Base-by-base conservation (phyloP, 2,329 filamentous ascomycete species). In the Colletotrichum costaricense region DNA sequence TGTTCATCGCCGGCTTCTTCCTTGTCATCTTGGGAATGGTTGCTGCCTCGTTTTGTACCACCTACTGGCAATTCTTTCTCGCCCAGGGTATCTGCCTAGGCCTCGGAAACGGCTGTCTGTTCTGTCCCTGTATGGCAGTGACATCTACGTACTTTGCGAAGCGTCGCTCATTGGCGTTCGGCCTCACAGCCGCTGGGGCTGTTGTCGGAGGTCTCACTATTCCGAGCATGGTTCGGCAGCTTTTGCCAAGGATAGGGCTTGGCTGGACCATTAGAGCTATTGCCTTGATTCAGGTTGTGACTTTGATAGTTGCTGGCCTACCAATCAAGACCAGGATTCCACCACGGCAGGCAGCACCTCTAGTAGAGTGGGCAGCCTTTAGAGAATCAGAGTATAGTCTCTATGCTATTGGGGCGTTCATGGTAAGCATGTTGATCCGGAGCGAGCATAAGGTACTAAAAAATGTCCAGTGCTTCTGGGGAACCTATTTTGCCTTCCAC, bases 61-160 rank as follows among this genome's bases (percentile, higher is more conserved):
- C 81, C 28, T 91, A 90, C 81, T 90, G 86, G 86, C 89, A 91
- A 67, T 78, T 90, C 1, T 78, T 91, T 16, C 81, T 91, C 0
- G 81, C 87, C 0, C 89, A 91, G 77, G 90, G 90, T 3, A 71
- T 90, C 7, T 86, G 86, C 65, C 81, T 87, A 69, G 90, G 90
- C 0, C 67, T 91, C 0, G 91, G 90, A 1, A 88, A 88, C 69
- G 92, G 92, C 3, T 90, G 86, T 73, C 81, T 93, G 6, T 94
- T 93, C 80, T 88, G 91, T 62, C 90, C 93, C 0, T 85, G 88
- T 55, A 86, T 94, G 55, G 89, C 92, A 1, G 88, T 93, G 5
- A 82, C 94, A 2, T 89, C 91, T 2, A 92, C 92, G 7, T 94
- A 94, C 77, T 94, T 93, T 78, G 83, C 82, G 63, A 85, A 82